phyloP scores from a whole-genome alignment of 2,329 filamentous ascomycete genomes.

The Aspergillus transmontanensis region DNA sequence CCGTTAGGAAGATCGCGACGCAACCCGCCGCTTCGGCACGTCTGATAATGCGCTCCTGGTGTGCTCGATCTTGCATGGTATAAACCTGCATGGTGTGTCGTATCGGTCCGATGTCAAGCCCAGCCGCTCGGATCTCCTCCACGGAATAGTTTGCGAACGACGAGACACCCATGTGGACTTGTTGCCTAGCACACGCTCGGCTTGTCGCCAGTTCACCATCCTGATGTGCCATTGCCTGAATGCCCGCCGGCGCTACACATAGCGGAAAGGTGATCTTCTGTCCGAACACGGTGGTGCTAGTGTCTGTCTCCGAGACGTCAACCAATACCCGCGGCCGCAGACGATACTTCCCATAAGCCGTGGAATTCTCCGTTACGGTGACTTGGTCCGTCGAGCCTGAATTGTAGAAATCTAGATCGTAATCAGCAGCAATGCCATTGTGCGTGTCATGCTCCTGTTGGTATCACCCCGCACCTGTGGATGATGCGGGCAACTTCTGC shows the following conservation, averaged over 20 bases:
- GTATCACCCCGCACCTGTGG: slow-evolving; percentile 2
- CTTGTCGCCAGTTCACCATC: slow-evolving; percentile 57
- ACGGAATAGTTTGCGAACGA: slow-evolving; percentile 50
- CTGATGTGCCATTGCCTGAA: slow-evolving; percentile 55
- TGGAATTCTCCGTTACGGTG: slow-evolving; percentile 53
- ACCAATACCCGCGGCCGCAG: slow-evolving; percentile 49
- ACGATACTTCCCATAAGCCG: slow-evolving; percentile 54
- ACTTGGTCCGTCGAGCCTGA: slow-evolving; percentile 50
- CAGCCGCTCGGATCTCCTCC: slow-evolving; percentile 48
- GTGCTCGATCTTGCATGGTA: slow-evolving; percentile 26
- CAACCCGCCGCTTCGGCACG: slow-evolving; percentile 38
- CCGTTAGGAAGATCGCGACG: slow-evolving; percentile 57
- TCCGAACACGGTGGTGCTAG: slow-evolving; percentile 48
- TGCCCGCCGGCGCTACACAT: slow-evolving; percentile 56
- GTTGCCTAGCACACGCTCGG: slow-evolving; percentile 46
- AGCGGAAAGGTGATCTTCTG: slow-evolving; percentile 50
- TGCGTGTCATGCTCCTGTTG: too few relatives aligned
- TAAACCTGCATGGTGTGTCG: slow-evolving; percentile 31
- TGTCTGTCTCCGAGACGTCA: slow-evolving; percentile 47
- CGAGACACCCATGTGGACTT: slow-evolving; percentile 53
- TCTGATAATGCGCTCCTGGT: slow-evolving; percentile 28
- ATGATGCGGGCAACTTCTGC: slow-evolving; percentile 4
- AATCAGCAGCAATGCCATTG: neutral
- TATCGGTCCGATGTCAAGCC: slow-evolving; percentile 22
- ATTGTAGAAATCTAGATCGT: slow-evolving; percentile 55